Evolutionary conservation across 2,329 filamentous ascomycete species (phyloP).

Genomic region (Sclerotinia minor): DNA sequence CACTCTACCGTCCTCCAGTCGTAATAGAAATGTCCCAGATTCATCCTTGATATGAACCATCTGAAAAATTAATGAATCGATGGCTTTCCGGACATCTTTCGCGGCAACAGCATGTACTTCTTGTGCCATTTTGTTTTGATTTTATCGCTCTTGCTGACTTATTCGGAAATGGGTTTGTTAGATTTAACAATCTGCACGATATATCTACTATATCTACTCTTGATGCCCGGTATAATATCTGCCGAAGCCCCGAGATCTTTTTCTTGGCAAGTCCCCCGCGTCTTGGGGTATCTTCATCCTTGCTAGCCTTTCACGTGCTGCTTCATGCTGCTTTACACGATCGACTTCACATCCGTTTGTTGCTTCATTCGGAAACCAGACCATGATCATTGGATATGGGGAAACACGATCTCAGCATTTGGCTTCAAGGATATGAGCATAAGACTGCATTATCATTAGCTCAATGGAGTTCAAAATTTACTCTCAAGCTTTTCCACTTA

Average conservation of each 20-base stretch:
- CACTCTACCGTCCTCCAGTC: constrained; percentile 68
- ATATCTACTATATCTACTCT: constrained; percentile 17
- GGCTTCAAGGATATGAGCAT: neutral
- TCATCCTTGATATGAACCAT: constrained; percentile 76
- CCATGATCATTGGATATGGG: neutral
- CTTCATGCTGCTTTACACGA: neutral
- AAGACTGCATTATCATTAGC: neutral
- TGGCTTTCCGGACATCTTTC: constrained; percentile 51
- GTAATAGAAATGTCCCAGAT: constrained; percentile 72
- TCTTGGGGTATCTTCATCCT: constrained; percentile 6
- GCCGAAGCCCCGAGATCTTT: constrained; percentile 1
- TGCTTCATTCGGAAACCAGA: neutral
- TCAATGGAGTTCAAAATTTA: neutral
- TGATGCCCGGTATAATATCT: neutral
- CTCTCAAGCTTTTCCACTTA: neutral
- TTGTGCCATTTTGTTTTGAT: constrained; percentile 23
- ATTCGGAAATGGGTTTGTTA: neutral
- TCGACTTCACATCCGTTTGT: neutral
- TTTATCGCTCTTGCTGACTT: neutral
- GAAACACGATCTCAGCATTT: neutral
- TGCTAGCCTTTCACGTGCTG: constrained; percentile 1
- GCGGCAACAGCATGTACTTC: constrained; percentile 47
- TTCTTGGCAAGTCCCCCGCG: constrained; percentile 16
- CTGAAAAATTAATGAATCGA: constrained; percentile 69
- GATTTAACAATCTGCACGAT: neutral